phyloP scores from a whole-genome alignment of 2,329 filamentous ascomycete species.

The Botrytis hyacinthi region DNA sequence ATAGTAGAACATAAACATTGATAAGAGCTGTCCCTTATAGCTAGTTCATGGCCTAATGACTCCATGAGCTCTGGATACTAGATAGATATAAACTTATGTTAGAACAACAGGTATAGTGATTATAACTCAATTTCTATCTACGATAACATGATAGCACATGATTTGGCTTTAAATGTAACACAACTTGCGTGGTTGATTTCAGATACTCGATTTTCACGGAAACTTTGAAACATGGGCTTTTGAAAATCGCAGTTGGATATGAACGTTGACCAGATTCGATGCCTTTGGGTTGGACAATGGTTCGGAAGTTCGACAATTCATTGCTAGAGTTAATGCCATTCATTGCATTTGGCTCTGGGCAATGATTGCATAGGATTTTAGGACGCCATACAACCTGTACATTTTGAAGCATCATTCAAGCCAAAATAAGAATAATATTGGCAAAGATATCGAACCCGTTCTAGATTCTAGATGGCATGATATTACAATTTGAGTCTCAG shows the following conservation, averaged over 20 bases:
- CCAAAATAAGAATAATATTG: background rate
- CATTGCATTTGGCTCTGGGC: background rate
- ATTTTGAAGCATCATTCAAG: background rate
- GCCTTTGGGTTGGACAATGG: background rate
- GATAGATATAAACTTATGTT: too few species aligned
- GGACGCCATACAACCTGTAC: background rate
- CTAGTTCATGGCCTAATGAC: too few species aligned
- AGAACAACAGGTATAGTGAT: background rate
- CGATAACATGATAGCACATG: background rate
- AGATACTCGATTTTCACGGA: background rate
- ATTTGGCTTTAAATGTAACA: background rate
- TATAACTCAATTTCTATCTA: background rate
- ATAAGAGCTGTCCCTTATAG: background rate
- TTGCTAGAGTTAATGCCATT: too few species aligned
- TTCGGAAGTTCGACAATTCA: too few species aligned
- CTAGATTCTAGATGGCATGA: background rate
- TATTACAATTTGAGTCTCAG: background rate
- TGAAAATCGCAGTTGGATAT: background rate
- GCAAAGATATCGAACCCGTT: background rate
- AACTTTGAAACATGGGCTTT: background rate
- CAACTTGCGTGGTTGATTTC: background rate
- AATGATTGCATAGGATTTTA: background rate
- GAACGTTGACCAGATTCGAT: background rate
- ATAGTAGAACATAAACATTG: background rate
- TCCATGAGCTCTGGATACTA: background rate